Percentiles rank a stretch among this genome's conserved stretches.
These are phyloP conservation scores for Furcasterigmium sp. DNA, from an alignment of 2,329 filamentous ascomycete genomes.

Conservation along the genomic window DNA sequence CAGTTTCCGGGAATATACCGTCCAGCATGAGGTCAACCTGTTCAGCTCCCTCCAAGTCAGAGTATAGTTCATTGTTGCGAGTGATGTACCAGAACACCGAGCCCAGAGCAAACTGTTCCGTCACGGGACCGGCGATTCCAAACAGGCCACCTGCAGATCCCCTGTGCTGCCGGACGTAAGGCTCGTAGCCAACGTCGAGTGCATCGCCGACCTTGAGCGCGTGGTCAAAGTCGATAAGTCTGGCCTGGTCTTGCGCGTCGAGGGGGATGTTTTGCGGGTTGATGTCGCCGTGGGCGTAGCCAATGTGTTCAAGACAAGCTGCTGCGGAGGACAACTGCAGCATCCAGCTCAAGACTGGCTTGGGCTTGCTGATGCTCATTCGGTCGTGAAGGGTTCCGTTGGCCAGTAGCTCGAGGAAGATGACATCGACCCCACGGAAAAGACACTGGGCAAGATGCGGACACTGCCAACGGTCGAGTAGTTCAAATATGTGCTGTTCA, in stretches of 20 bases:
- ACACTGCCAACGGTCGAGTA: constrained; percentile 7
- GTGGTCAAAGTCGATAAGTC: constrained; percentile 16
- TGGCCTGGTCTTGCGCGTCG: too few species aligned
- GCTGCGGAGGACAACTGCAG: too few species aligned
- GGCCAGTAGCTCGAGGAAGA: constrained; percentile 10
- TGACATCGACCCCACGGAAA: constrained; percentile 8
- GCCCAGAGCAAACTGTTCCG: constrained; percentile 14
- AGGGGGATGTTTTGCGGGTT: too few species aligned
- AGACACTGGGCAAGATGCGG: constrained; percentile 9
- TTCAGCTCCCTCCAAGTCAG: constrained; percentile 9
- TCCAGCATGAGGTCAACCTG: constrained; percentile 9
- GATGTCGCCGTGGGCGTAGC: too few species aligned
- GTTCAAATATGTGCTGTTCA: constrained; percentile 12
- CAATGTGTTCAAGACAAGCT: too few species aligned
- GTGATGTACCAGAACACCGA: constrained; percentile 15
- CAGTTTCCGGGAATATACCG: constrained; percentile 6
- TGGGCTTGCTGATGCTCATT: too few species aligned
- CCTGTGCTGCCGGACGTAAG: constrained; percentile 13
- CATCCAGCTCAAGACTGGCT: too few species aligned
- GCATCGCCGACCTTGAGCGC: constrained; percentile 3
- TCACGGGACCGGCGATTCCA: constrained; percentile 9
- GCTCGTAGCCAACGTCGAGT: constrained; percentile 14
- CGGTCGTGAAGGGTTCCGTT: constrained; percentile 11
- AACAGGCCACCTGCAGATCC: constrained; percentile 4
- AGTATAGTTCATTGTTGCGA: constrained; percentile 11